phyloP scores from a whole-genome alignment of 768 basidiomycete genomes.

The Tylopilus felleus region DNA sequence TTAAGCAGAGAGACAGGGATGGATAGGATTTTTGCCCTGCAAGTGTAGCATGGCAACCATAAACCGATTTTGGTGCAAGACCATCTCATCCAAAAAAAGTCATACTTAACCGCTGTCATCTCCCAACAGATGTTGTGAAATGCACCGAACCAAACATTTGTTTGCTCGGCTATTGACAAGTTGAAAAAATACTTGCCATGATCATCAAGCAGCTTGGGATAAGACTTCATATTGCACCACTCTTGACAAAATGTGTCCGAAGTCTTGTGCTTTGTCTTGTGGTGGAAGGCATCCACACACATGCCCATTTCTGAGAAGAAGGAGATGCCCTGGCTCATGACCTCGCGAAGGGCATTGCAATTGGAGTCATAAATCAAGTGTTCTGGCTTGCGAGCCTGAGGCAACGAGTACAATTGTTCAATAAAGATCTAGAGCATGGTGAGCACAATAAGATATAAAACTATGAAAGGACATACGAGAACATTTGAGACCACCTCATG shows the following conservation, averaged over 20 bases:
- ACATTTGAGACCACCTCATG: too few relatives aligned
- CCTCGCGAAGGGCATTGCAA: too few relatives aligned
- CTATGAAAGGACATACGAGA: too few relatives aligned
- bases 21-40: neutral
- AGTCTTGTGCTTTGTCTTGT: slow-evolving; percentile 35
- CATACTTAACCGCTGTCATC: slow-evolving; percentile 30
- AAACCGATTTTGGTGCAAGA: slow-evolving; percentile 21
- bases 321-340: too few relatives aligned
- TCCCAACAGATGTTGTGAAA: slow-evolving; percentile 31
- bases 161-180: slow-evolving; percentile 36
- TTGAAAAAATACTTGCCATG: slow-evolving; percentile 34
- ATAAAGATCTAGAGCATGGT: too few relatives aligned
- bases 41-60: neutral
- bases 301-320: too few relatives aligned
- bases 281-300: slow-evolving; percentile 40
- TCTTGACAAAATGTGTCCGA: slow-evolving; percentile 22
- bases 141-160: slow-evolving; percentile 39
- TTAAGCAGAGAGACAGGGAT: too few relatives aligned
- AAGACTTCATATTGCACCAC: slow-evolving; percentile 31
- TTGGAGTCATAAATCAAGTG: too few relatives aligned
- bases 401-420: too few relatives aligned
- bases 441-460: too few relatives aligned
- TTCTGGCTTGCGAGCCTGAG: too few relatives aligned
- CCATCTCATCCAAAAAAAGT: slow-evolving; percentile 41
- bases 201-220: slow-evolving; percentile 25